Percentiles rank a stretch among this genome's conserved stretches.
These are phyloP conservation scores for Sporothrix brasiliensis DNA, from an alignment of 2,329 filamentous ascomycete species.

Conservation along the genomic window DNA sequence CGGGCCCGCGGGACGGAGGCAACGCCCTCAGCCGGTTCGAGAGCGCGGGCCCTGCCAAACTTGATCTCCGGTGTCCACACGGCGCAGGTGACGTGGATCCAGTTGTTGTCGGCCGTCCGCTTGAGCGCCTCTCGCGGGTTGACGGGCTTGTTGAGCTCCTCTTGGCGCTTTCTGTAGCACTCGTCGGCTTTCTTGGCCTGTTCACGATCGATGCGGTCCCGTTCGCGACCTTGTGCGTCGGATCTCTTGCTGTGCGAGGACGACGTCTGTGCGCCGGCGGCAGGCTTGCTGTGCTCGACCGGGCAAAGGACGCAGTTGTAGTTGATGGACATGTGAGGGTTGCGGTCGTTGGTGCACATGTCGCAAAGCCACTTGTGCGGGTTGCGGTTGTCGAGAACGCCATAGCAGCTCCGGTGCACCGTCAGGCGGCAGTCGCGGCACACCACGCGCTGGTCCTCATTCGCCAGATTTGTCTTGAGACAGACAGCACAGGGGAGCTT, in stretches of 20 bases:
- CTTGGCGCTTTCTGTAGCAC: slow-evolving; percentile 80
- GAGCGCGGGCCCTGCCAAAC: slow-evolving; percentile 79
- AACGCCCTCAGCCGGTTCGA: slow-evolving; percentile 89
- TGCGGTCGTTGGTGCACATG: slow-evolving; percentile 93
- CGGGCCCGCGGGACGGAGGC: slow-evolving; percentile 73
- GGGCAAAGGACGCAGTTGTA: slow-evolving; percentile 95
- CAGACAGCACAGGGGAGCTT: slow-evolving; percentile 85
- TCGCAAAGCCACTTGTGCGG: slow-evolving; percentile 90
- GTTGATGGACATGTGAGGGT: slow-evolving; percentile 85
- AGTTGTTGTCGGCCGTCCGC: slow-evolving; percentile 93
- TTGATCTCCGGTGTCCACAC: slow-evolving; percentile 91
- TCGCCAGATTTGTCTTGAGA: slow-evolving; percentile 66
- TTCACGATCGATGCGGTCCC: slow-evolving; percentile 83
- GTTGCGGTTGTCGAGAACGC: slow-evolving; percentile 70
- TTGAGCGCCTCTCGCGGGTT: slow-evolving; percentile 90
- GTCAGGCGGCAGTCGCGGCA: slow-evolving; percentile 89
- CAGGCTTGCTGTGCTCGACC: slow-evolving; percentile 76
- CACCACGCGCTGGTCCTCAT: slow-evolving; percentile 71
- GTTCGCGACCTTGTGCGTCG: slow-evolving; percentile 80
- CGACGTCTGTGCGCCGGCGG: slow-evolving; percentile 72
- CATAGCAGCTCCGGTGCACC: slow-evolving; percentile 91
- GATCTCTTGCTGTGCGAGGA: slow-evolving; percentile 77
- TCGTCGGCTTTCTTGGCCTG: slow-evolving; percentile 76
- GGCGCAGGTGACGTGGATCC: slow-evolving; percentile 94
- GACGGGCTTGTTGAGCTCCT: slow-evolving; percentile 78